Base-by-base conservation (phyloP, 2,329 filamentous ascomycete species). In the Acrocalymma vagum region DNA sequence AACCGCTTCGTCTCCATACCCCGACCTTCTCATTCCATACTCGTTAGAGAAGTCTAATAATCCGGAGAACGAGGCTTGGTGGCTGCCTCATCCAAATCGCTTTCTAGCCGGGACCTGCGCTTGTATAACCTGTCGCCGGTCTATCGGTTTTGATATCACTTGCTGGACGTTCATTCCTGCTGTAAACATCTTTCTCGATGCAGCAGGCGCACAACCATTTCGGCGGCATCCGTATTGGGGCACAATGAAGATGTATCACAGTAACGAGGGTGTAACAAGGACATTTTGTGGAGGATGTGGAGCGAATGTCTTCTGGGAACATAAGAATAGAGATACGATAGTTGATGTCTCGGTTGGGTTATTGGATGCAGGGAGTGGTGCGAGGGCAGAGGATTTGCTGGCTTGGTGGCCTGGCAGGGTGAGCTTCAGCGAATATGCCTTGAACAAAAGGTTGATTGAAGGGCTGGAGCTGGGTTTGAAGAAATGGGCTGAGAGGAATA, bases 211-310 rank as follows among this genome's bases (percentile, higher is more conserved):
- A 0, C 18, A 24, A 4, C 42, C 46, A 2, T 65, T 62, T 22
- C 29, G 44, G 2, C 17, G 43, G 7, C 32, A 35, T 5, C 39
- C 34, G 8, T 47, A 50, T 23, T 65, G 58, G 60, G 76, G 75
- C 0, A 77, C 73, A 0, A 66, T 79, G 16, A 55, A 63, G 1
- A 60, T 63, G 3, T 77, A 75, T 47, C 44, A 47, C 3, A 78
- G 74, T 45, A 78, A 75, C 0, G 48, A 66, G 0, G 71, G 68
- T 3, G 74, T 77, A 0, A 72, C 74, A 35, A 58, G 77, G 3
- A 78, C 78, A 23, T 79, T 76, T 44, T 81, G 77, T 53, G 65
- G 67, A 0, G 57, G 43, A 3, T 80, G 78, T 52, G 75, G 74
- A 0, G 75, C 78, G 0, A 62, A 52, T 18, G 63, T 78, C 0